phyloP scores from a whole-genome alignment of 2,329 filamentous ascomycete genomes.

The Emericellopsis atlantica region DNA sequence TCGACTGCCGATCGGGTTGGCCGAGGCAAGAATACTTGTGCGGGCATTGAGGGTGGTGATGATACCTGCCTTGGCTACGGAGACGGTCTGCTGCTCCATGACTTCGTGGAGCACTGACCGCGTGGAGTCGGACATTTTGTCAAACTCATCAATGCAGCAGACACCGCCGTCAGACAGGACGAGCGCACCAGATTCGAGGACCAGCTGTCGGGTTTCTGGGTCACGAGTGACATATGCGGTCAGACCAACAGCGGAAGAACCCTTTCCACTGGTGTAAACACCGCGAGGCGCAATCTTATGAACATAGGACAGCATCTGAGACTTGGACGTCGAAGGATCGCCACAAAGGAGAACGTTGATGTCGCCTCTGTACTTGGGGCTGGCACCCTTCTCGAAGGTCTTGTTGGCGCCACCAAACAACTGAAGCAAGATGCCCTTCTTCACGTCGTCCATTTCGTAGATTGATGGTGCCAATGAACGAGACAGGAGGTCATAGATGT shows the following conservation, averaged over 20 bases:
- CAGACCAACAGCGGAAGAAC: constrained; percentile 69
- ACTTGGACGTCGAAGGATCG: constrained; percentile 94
- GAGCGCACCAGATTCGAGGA: constrained; percentile 67
- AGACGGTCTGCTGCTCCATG: constrained; percentile 81
- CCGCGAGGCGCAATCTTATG: constrained; percentile 92
- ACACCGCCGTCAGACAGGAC: constrained; percentile 73
- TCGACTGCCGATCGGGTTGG: constrained; percentile 94
- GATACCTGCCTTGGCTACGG: constrained; percentile 82
- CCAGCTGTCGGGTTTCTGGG: constrained; percentile 67
- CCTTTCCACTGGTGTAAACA: constrained; percentile 72
- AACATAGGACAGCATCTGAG: constrained; percentile 85
- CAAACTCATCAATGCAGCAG: constrained; percentile 76
- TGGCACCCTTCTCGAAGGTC: constrained; percentile 90
- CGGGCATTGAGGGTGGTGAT: constrained; percentile 93
- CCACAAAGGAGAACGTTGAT: constrained; percentile 96
- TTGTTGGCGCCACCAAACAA: constrained; percentile 98
- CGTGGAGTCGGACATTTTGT: constrained; percentile 74
- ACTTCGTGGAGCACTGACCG: constrained; percentile 77
- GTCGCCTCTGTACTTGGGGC: constrained; percentile 89
- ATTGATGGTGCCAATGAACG: constrained; percentile 88
- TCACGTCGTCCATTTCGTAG: constrained; percentile 97
- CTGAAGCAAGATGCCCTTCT: constrained; percentile 94
- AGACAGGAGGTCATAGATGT: constrained; percentile 87
- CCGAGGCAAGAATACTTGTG: constrained; percentile 90
- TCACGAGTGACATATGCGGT: constrained; percentile 74